Base-by-base conservation (phyloP, 2,329 filamentous ascomycete species). In the Calonectria montana region DNA sequence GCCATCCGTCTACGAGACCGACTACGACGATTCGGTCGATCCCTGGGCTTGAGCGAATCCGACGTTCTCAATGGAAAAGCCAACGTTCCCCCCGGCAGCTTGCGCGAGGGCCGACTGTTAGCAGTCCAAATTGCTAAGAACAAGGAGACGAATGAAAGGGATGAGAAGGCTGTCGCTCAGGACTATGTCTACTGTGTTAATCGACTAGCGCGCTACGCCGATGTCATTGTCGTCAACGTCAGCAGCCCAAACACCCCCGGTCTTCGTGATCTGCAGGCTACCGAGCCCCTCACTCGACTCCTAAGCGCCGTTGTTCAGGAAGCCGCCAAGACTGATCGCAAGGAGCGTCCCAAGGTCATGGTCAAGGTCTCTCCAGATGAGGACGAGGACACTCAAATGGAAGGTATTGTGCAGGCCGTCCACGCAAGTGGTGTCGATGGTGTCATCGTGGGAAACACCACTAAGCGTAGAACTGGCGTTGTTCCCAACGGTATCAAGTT, bases 361-460 rank as follows among this genome's bases (percentile, higher is more conserved):
- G 97, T 99, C 79, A 99, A 99, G 87, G 96, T 99, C 23, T 97
- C 94, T 71, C 97, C 97, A 0, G 97, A 99, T 78, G 97, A 98
- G 84, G 95, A 98, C 81, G 91, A 93, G 23, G 92, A 95, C 65
- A 87, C 91, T 68, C 95, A 99, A 82, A 91, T 99, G 73, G 89
- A 92, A 48, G 97, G 96, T 10, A 97, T 99, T 68, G 96, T 95
- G 72, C 91, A 95, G 77, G 96, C 96, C 0, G 92, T 98, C 15
- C 93, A 91, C 87, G 87, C 88, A 76, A 95, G 94, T 72, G 96
- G 96, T 8, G 96, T 98, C 2, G 96, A 98, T 78, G 97, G 97
- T 31, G 91, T 99, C 41, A 98, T 99, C 73, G 96, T 99, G 4
- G 97, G 96, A 13, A 99, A 99, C 86, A 99, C 97, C 0, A 99